Evolutionary conservation across 2,329 filamentous ascomycete genomes (phyloP), one percentile per base, ranked within the genome.

Genomic region (Ascocoryne sarcoides): DNA sequence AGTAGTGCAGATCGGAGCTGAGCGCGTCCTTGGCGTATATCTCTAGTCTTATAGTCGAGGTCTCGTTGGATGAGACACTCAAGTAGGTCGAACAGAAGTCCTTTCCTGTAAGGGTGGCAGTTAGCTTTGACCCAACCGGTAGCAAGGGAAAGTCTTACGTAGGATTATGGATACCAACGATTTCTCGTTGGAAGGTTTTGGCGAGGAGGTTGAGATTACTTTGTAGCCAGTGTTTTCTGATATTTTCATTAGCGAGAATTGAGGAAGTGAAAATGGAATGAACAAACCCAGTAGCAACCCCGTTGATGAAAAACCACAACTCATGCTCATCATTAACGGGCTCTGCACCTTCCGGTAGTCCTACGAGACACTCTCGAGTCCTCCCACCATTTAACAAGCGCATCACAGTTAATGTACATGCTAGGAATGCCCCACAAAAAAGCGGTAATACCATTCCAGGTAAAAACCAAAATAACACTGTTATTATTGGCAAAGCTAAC

Each of bases 221-320:
- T 60, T 80, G 74, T 50, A 86, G 66, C 78, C 82, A 85, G 54
- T 79, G 72, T 39, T 5, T 35, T 18, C 74, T 64, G 3, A 72
- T 75, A 44, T 10, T 19, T 34, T 26, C 17, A 30, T 36, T 29
- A 26, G 45, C 47, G n/a, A 52, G 37, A 10, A 15, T 19, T 42
- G 18, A 12, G 34, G 44, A 9, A 40, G 14, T 20, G 21, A 33
- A 28, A 18, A 18, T n/a, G 18, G 14, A 39, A 14, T 26, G 12
- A 26, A 64, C 70, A 44, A 61, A 79, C 75, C 71, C 73, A 23
- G 71, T 70, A 8, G 71, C 75, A 19, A 88, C 76, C 1, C 84
- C 84, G 53, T 89, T 89, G 37, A 89, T 60, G 56, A 84, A 89
- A n/a, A 89, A 69, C 84, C 84, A 90, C 53, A 79, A 73, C 62